Evolutionary conservation across 1,139 yeast species (phyloP), one percentile per base, ranked within the genome.

Genomic region (Suhomyces wounanorum): DNA sequence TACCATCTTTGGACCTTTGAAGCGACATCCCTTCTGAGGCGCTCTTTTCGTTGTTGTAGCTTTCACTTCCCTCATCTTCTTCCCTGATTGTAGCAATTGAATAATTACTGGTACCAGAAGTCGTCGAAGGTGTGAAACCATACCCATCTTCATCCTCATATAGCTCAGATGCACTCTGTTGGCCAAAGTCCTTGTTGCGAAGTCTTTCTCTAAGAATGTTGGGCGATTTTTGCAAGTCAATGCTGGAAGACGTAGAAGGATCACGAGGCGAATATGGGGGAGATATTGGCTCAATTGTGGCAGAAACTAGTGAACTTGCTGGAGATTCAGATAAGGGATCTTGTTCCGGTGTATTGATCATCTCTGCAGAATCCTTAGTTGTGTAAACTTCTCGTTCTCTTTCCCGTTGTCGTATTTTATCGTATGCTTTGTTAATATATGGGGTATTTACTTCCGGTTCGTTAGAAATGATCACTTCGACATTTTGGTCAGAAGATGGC

Each of bases 71-170:
- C 8, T 48, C 51, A 4, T 42, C 51, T 23, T 45, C 53, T 9
- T 50, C 50, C 7, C 7, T 17, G 5, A 47, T 38, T n/a, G 49
- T 42, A 25, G 21, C 9, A 7, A 47, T 38, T 7, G 26, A 25
- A 6, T 35, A 14, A 2, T 11, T n/a, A 4, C 21, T 33, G 9
- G 18, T 17, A 18, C 8, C 21, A 9, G 41, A 18, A 5, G 23
- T 23, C 3, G 23, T 23, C 3, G 39, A 28, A 3, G 43, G 43
- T 2, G 30, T 14, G 45, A 36, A 50, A 9, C 48, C 49, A 40
- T 52, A 52, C 1, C 55, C 55, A 26, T 52, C 55, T n/a, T 52
- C 55, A 35, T 49, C 55, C 16, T 52, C 55, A 40, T 52, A 52
- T 3, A 44, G 18, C n/a, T 23, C 30, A 9, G 17, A 23, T 11